These are phyloP conservation scores for Arthrobotrys musiformis DNA, from an alignment of 2,329 filamentous ascomycete genomes.

Conservation along the genomic window DNA sequence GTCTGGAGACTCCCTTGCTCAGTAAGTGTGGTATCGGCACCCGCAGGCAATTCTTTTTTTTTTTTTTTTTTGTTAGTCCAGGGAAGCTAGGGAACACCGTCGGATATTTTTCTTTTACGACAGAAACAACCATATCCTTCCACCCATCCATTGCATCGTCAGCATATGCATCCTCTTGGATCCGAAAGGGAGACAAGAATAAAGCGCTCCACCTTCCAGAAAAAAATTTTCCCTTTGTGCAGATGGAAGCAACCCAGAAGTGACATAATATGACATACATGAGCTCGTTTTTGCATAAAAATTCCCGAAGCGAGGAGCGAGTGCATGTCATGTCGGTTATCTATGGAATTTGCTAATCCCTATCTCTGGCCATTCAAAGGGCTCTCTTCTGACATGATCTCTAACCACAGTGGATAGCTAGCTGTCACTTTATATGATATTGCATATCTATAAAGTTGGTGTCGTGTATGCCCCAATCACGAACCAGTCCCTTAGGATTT, in stretches of 20 bases:
- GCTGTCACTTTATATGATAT: neutral
- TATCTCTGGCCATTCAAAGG: constrained; percentile 18
- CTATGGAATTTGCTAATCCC: constrained; percentile 7
- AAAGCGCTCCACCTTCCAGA: constrained; percentile 31
- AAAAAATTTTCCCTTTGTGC: constrained; percentile 16
- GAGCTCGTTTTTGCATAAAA: neutral
- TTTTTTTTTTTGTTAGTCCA: neutral
- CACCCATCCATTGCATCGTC: neutral
- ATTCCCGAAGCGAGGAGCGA: neutral
- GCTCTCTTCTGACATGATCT: neutral
- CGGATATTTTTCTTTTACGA: constrained; percentile 12
- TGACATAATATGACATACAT: constrained; percentile 7
- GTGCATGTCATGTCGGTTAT: constrained; percentile 31
- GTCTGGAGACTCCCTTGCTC: too few species aligned
- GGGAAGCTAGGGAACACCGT: neutral
- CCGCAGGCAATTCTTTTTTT: neutral
- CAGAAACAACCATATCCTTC: neutral
- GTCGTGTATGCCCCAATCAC: neutral
- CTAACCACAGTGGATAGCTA: neutral
- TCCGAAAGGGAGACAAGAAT: too few species aligned
- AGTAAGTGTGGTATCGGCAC: too few species aligned
- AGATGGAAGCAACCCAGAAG: neutral
- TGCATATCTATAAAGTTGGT: neutral
- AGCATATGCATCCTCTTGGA: neutral
- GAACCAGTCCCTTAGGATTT: neutral